Conservation (phyloP, 805 yeast species). For the Maudiozyma barnettii region DNA sequence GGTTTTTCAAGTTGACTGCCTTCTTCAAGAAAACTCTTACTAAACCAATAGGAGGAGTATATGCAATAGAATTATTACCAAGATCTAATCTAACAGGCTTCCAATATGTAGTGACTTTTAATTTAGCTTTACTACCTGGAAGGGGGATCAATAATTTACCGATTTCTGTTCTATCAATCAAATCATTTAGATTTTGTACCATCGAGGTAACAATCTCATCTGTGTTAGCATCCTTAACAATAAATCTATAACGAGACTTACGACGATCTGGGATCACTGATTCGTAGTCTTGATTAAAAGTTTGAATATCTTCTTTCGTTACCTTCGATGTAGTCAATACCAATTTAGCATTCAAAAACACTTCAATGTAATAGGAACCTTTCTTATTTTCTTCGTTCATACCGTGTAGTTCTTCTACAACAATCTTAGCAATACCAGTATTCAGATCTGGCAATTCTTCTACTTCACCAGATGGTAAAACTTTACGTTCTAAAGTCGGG, state of each 20-base stretch:
- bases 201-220: slow-evolving; percentile 50
- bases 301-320: slow-evolving; percentile 53
- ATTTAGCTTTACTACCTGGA: slow-evolving; percentile 59
- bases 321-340: slow-evolving; percentile 42
- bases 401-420: slow-evolving; percentile 36
- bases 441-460: slow-evolving; percentile 86
- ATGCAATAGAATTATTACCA: slow-evolving; percentile 65
- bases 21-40: slow-evolving; percentile 61
- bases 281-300: slow-evolving; percentile 56
- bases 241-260: slow-evolving; percentile 55
- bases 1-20: slow-evolving; percentile 69
- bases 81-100: slow-evolving; percentile 70
- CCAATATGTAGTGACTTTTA: slow-evolving; percentile 66
- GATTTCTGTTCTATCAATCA: slow-evolving; percentile 69
- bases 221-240: slow-evolving; percentile 54
- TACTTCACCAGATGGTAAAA: slow-evolving; percentile 65
- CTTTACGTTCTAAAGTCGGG: slow-evolving; percentile 58
- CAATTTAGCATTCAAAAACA: slow-evolving; percentile 53
- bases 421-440: slow-evolving; percentile 71
- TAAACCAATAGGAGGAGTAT: slow-evolving; percentile 92
- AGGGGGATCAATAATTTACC: slow-evolving; percentile 73
- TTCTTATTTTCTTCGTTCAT: slow-evolving; percentile 39
- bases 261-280: slow-evolving; percentile 64
- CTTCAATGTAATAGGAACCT: slow-evolving; percentile 58
- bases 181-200: slow-evolving; percentile 47